These are phyloP conservation scores for Pythium aristosporum DNA, from an alignment of 352 stramenopile species.

Conservation along the genomic window DNA sequence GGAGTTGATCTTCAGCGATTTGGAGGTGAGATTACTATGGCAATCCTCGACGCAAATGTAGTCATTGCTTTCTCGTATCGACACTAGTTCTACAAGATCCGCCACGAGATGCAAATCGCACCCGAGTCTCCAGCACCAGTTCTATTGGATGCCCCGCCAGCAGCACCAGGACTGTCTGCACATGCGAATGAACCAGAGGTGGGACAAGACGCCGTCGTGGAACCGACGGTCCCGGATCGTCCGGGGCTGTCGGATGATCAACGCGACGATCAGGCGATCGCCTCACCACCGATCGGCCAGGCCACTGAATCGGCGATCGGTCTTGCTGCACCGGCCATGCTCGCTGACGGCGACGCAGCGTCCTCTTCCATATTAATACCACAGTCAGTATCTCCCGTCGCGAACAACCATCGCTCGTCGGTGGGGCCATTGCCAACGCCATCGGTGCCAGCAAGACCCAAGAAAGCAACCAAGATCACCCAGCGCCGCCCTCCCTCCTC, in stretches of 20 bases:
- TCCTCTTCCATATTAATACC: background rate
- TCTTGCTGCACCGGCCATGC: background rate
- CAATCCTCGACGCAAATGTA: background rate
- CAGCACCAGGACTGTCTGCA: too few relatives aligned
- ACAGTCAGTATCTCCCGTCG: background rate
- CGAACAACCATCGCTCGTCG: background rate
- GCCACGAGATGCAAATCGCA: slow-evolving; percentile 15
- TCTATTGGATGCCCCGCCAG: too few relatives aligned
- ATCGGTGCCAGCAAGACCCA: background rate
- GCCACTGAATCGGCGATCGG: background rate
- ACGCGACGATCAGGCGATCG: too few relatives aligned
- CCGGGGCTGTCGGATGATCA: too few relatives aligned
- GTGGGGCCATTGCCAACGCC: background rate
- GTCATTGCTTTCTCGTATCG: background rate
- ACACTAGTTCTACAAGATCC: slow-evolving; percentile 19
- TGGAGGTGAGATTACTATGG: slow-evolving; percentile 40
- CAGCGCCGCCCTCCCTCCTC: background rate
- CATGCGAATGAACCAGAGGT: too few relatives aligned
- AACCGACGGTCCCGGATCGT: too few relatives aligned
- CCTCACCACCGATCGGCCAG: too few relatives aligned
- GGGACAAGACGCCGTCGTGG: too few relatives aligned
- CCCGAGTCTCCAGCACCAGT: background rate
- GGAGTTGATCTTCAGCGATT: slow-evolving; percentile 67
- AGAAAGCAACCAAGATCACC: background rate
- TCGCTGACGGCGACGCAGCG: background rate